A percentile compares a stretch with the other conserved stretches of the same genome.
These are phyloP conservation scores for Leccinum incarnatum DNA, from an alignment of 768 basidiomycete genomes.

Conservation along the genomic window DNA sequence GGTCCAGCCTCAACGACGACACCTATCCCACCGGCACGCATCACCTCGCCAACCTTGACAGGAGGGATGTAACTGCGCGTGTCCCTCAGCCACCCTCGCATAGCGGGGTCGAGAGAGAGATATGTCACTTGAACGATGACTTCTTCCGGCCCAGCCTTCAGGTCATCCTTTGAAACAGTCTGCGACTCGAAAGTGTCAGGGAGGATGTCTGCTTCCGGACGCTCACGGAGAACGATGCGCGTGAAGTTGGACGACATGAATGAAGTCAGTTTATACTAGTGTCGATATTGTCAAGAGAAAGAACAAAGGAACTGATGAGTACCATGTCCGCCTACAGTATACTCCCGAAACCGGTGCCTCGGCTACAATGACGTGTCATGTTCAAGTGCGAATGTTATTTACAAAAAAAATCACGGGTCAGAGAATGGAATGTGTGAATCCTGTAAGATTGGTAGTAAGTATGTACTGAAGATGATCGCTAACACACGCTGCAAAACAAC, in stretches of 20 bases:
- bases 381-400: neutral
- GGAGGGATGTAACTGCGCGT: slow-evolving; percentile 68
- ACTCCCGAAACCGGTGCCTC: neutral
- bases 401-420: neutral
- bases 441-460: neutral
- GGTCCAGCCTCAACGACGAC: slow-evolving; percentile 58
- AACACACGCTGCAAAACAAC: slow-evolving; percentile 1
- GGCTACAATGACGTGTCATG: neutral
- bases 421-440: neutral
- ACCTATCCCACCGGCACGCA: slow-evolving; percentile 71
- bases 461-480: neutral
- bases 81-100: slow-evolving; percentile 81
- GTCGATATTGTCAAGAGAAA: neutral
- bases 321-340: neutral
- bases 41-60: slow-evolving; percentile 70
- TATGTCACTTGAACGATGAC: slow-evolving; percentile 78
- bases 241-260: slow-evolving; percentile 44
- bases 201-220: slow-evolving; percentile 67
- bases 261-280: neutral
- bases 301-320: neutral
- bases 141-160: slow-evolving; percentile 51
- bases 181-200: slow-evolving; percentile 72
- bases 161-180: slow-evolving; percentile 44
- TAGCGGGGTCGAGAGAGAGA: slow-evolving; percentile 83
- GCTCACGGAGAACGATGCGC: slow-evolving; percentile 70